Evolutionary conservation across 1,284 basidiomycete species (phyloP), one percentile per base, ranked within the genome.

Genomic region (Cutaneotrichosporon sp.): DNA sequence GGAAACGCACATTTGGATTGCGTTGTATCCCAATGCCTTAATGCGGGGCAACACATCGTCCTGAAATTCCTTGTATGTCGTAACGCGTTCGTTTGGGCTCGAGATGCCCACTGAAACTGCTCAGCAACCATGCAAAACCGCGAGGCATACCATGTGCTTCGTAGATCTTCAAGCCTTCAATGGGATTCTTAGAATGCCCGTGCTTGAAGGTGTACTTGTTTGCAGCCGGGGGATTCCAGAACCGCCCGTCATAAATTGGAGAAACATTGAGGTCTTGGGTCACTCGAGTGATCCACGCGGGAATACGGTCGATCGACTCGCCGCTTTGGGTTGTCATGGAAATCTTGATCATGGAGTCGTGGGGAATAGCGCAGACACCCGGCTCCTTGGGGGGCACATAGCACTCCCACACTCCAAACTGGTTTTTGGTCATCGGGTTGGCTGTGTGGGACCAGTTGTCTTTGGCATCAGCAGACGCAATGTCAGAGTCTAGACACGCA

Each of bases 21-120:
- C 84, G 70, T 98, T 98, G 77, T 98, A 98, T 4, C 92, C 96
- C 20, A 97, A 80, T 52, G 84, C 83, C 69, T 86, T 85, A 74
- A 98, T 97, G 55, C 91, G 81, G 34, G 88, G 90, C 8, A 98
- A 80, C 41, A 89, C 77, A 68, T 96, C 83, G 40, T 76, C 73
- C 33, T 90, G 93, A 64, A 98, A 98, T 76, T 97, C 94, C 72
- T 88, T 90, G 81, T 97, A 98, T 1, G 88, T 90, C 4, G 90
- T 94, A 21, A 97, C 89, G 53, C 89, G 80, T 47, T 80, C 78
- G 67, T 97, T 91, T 4, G 87, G 76, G 12, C 90, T 90, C 9
- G 94, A 96, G 58, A 98, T 98, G 15, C 96, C 96, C 59, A 97
- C 91, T 80, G 26, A 1, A 8, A n/a, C n/a, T n/a, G n/a, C n/a